phyloP scores from a whole-genome alignment of 2,329 filamentous ascomycete species.

The Nemania sp. region DNA sequence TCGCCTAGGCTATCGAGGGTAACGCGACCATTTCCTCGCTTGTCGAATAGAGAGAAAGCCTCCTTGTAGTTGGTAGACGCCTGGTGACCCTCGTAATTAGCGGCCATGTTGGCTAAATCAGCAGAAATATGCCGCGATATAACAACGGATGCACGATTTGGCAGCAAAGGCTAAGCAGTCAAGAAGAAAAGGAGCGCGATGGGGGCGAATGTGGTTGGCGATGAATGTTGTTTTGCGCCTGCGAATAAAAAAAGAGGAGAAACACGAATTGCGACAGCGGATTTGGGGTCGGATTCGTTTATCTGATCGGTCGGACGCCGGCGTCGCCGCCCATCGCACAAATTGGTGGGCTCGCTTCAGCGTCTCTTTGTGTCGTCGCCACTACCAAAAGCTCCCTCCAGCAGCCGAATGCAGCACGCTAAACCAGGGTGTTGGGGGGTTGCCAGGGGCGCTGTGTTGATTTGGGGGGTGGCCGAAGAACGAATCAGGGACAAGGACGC shows the following conservation, averaged over 20 bases:
- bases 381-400: conserved; percentile 10
- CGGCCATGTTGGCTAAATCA: conserved; percentile 32
- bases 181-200: conserved; percentile 12
- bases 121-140: neutral
- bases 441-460: conserved; percentile 37
- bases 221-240: conserved; percentile 4
- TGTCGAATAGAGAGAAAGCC: conserved; percentile 99
- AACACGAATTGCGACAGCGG: conserved; percentile 11
- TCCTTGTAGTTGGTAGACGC: conserved; percentile 99
- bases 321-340: conserved; percentile 8
- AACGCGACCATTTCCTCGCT: conserved; percentile 95
- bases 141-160: conserved; percentile 9
- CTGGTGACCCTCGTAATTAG: conserved; percentile 49
- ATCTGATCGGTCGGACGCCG: conserved; percentile 16
- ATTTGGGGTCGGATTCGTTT: conserved; percentile 10
- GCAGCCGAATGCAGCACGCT: conserved; percentile 29
- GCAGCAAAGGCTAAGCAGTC: conserved; percentile 3
- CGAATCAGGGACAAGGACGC: conserved; percentile 18
- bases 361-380: conserved; percentile 11
- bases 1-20: conserved; percentile 85
- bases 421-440: conserved; percentile 36
- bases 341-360: conserved; percentile 21
- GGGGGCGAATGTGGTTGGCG: conserved; percentile 3
- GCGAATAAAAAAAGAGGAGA: conserved; percentile 1
- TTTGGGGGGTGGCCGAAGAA: conserved; percentile 14